A percentile compares a stretch with the other conserved stretches of the same genome.
Evolutionary conservation across 345 rosid species (phyloP).

Genomic region (Eucalyptus grandis): DNA sequence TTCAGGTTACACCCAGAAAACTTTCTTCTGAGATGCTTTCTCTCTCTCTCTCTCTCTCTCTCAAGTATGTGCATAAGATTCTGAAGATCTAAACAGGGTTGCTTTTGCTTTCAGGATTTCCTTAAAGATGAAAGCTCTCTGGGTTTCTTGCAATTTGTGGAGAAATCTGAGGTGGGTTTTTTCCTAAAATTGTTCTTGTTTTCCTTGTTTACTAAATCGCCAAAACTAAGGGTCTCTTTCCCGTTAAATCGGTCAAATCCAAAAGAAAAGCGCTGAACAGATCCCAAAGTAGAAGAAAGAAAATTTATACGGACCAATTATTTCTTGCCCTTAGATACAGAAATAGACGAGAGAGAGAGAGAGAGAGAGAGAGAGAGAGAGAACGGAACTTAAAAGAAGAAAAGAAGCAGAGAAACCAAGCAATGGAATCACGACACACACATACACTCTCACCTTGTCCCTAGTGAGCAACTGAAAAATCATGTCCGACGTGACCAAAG

Average conservation of each 20-base stretch:
- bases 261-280: not conserved
- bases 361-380: not conserved
- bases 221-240: not conserved
- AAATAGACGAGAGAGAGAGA: not conserved
- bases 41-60: not conserved
- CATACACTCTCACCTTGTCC: not conserved
- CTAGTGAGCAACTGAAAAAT: conserved; percentile 14
- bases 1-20: not conserved
- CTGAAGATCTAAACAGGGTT: not conserved
- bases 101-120: not conserved
- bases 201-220: not conserved
- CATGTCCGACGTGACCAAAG: conserved; percentile 31
- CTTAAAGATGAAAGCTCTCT: not conserved
- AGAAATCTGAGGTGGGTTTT: not conserved
- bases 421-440: conserved; percentile 7
- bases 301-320: not conserved
- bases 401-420: not conserved
- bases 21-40: not conserved
- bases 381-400: not conserved
- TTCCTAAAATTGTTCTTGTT: not conserved
- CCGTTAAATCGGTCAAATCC: not conserved
- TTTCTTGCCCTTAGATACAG: not conserved
- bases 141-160: not conserved
- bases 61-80: not conserved
- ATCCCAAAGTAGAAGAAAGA: not conserved